Conservation (phyloP, 192 early-diverging fungal genomes). For the Spizellomyces punctatus region DNA sequence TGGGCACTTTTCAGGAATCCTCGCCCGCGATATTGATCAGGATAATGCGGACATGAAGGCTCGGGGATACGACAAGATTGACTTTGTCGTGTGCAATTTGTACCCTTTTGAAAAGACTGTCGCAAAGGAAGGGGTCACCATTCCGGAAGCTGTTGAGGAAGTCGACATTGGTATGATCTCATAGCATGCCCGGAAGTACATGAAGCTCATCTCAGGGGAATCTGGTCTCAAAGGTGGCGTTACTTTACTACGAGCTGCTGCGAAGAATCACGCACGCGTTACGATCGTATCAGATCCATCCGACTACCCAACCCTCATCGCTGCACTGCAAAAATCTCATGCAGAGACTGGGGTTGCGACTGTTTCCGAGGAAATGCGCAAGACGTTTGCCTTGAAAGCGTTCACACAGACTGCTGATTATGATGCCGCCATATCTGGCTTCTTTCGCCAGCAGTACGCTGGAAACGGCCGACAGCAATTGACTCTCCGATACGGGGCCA, state of each 20-base stretch:
- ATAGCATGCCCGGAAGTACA: slow-evolving; percentile 1
- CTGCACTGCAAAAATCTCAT: slow-evolving; percentile 63
- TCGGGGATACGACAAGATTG: slow-evolving; percentile 90
- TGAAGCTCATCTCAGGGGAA: not conserved
- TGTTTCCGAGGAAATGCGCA: slow-evolving; percentile 72
- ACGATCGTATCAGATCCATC: slow-evolving; percentile 89
- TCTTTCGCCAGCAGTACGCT: slow-evolving; percentile 92
- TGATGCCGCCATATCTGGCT: slow-evolving; percentile 91
- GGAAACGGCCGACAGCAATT: slow-evolving; percentile 71
- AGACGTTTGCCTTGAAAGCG: slow-evolving; percentile 89
- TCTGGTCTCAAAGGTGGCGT: slow-evolving; percentile 76
- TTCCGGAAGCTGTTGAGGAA: slow-evolving; percentile 95
- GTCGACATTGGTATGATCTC: slow-evolving; percentile 84
- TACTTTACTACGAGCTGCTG: slow-evolving; percentile 95
- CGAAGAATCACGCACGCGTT: slow-evolving; percentile 98
- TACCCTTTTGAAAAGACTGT: slow-evolving; percentile 98
- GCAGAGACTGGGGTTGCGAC: slow-evolving; percentile 45
- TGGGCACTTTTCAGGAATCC: slow-evolving; percentile 54
- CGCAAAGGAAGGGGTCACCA: slow-evolving; percentile 83
- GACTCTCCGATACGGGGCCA: slow-evolving; percentile 93
- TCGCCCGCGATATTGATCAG: slow-evolving; percentile 81
- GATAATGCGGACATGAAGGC: slow-evolving; percentile 87
- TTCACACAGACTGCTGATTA: slow-evolving; percentile 97
- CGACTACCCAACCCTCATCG: slow-evolving; percentile 82
- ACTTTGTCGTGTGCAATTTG: slow-evolving; percentile 96